Conservation (phyloP, 495 filamentous ascomycete genomes). For the Penicillium lagena region DNA sequence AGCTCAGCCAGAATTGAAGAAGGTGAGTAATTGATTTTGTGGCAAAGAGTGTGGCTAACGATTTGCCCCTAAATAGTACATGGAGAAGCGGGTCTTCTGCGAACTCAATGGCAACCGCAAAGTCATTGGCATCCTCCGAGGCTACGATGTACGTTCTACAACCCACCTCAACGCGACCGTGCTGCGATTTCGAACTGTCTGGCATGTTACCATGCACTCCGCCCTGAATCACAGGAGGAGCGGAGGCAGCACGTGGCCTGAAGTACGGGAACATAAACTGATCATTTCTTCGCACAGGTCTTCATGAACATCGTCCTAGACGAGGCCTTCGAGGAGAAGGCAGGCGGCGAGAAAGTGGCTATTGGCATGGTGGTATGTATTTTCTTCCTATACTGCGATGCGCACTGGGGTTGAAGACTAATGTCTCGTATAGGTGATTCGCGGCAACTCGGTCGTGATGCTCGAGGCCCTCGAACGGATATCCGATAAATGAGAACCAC, state of each 20-base stretch:
- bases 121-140: conserved; percentile 88
- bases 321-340: conserved; percentile 94
- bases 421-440: conserved; percentile 51
- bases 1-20: conserved; percentile 98
- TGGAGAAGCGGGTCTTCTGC: conserved; percentile 97
- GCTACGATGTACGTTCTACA: conserved; percentile 74
- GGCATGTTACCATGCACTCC: too few species aligned
- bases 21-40: conserved; percentile 48
- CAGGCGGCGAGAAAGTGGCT: conserved; percentile 81
- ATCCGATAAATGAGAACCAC: conserved; percentile 37
- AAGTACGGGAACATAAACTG: neutral
- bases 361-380: conserved; percentile 85
- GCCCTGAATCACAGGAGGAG: too few species aligned
- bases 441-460: conserved; percentile 95
- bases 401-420: neutral
- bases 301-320: conserved; percentile 98
- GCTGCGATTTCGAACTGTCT: too few species aligned
- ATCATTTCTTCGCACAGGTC: conserved; percentile 50
- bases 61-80: conserved; percentile 60
- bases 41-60: conserved; percentile 5
- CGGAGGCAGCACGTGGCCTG: too few species aligned
- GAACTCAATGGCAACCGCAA: conserved; percentile 96
- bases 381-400: neutral
- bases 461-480: conserved; percentile 69
- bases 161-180: too few species aligned